Evolutionary conservation across 805 yeast genomes (phyloP), one percentile per base, ranked within the genome.

Genomic region (Kazachstania taianensis): DNA sequence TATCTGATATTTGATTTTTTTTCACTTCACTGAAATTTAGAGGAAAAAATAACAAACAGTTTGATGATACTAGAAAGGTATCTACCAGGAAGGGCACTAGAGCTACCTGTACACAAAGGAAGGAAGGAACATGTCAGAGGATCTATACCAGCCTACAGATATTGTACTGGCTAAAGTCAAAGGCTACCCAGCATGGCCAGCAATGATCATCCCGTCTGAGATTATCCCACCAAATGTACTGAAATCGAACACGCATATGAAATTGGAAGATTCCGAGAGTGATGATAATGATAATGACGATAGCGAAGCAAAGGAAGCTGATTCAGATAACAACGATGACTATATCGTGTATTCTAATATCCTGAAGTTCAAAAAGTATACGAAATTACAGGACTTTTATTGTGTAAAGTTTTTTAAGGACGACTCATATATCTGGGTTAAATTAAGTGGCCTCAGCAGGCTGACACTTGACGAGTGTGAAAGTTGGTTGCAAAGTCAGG

Each of bases 141-240:
- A 32, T 32, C 9, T 22, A 32, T 45, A 33, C 26, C 62, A 60
- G 19, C 72, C 78, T 2, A 77, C 79, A 4, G 59, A 66, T 19
- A 57, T 74, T 5, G 81, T 84, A 1, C 65, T 84, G 17, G 92
- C 92, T 6, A 84, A 84, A 56, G 75, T 84, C 32, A 84, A 82
- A 50, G 94, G 94, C 7, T 84, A 76, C 52, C 82, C 94, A 2
- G 80, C 87, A 28, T 84, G 95, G 95, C 95, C 95, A 0, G 86
- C 87, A 2, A 77, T 83, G 75, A 75, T 82, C 4, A 69, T 83
- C 4, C 78, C 77, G 1, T 70, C 63, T 40, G 66, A 68, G 13
- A 56, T 72, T 6, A 64, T 83, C 5, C 92, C 94, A 1, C 71
- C 62, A 15, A 62, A 67, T 45, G 72, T 82, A 20, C 44, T 59